A percentile compares a stretch with the other conserved stretches of the same genome.
These are phyloP conservation scores for Pseudocercospora fijiensis DNA, from an alignment of 2,329 filamentous ascomycete genomes.

Conservation along the genomic window DNA sequence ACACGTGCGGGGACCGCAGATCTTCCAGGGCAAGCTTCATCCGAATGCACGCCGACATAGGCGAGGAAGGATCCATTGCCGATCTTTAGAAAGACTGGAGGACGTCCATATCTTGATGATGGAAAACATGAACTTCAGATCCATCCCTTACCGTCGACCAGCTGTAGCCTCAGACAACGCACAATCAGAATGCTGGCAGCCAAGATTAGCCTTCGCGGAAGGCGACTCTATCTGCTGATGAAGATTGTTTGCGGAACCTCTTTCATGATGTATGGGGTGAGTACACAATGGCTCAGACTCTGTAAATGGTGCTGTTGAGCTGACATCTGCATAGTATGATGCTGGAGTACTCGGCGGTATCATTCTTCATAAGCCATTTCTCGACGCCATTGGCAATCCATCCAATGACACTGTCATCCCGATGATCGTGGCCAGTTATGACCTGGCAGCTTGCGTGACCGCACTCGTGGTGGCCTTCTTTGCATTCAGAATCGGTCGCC, in stretches of 20 bases:
- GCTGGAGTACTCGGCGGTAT: slow-evolving; percentile 30
- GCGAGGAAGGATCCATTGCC: not conserved
- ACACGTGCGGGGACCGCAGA: not conserved
- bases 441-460: slow-evolving; percentile 47
- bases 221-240: slow-evolving; percentile 5
- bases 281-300: too few relatives aligned
- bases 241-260: slow-evolving; percentile 4
- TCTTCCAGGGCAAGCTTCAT: not conserved
- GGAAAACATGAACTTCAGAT: not conserved
- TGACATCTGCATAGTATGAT: not conserved
- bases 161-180: not conserved
- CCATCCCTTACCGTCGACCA: not conserved
- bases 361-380: slow-evolving; percentile 23
- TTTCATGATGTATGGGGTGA: slow-evolving; percentile 8
- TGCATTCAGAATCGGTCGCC: slow-evolving; percentile 51
- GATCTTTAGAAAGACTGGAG: not conserved
- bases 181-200: not conserved
- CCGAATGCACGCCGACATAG: slow-evolving; percentile 1
- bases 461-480: slow-evolving; percentile 44
- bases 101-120: not conserved
- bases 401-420: slow-evolving; percentile 28
- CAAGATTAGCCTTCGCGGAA: slow-evolving; percentile 5
- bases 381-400: slow-evolving; percentile 28
- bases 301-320: not conserved
- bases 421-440: slow-evolving; percentile 30